Evolutionary conservation across 164 flowering plant species (phyloP).

Genomic region (Sedum album): DNA sequence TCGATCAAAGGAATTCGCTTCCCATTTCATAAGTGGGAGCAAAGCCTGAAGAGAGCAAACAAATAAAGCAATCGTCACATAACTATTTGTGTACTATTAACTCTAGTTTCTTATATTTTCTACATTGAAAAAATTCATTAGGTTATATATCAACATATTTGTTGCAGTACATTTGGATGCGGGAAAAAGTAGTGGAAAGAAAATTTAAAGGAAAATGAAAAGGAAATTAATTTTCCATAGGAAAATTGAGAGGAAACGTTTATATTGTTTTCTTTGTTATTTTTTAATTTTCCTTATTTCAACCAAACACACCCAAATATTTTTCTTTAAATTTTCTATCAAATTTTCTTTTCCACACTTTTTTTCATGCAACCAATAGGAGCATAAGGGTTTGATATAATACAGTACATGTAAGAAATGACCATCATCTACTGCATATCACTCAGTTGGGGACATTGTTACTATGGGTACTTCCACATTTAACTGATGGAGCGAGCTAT

Average conservation of each 20-base stretch:
- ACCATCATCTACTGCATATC: not conserved
- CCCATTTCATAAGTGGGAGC: conserved; percentile 87
- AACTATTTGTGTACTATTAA: not conserved
- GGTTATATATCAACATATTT: not conserved
- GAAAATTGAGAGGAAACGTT: no score
- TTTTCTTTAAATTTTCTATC: no score
- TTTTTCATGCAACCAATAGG: no score
- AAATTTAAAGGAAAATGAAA: no score
- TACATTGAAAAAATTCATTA: not conserved
- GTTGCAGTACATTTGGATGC: not conserved
- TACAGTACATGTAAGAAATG: not conserved
- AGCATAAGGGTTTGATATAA: not conserved
- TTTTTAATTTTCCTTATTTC: no score
- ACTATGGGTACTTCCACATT: not conserved
- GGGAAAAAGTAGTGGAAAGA: no score
- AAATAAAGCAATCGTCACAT: not conserved
- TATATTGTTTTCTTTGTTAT: no score
- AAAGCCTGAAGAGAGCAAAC: conserved; percentile 48
- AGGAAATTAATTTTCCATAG: no score
- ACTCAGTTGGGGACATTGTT: not conserved
- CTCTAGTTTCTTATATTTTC: not conserved
- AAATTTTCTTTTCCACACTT: no score
- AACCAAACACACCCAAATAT: no score
- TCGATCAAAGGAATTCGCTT: conserved; percentile 95
- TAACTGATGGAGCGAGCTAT: not conserved